Evolutionary conservation across 1,284 basidiomycete species (phyloP).

Genomic region (Volvariella volvacea): DNA sequence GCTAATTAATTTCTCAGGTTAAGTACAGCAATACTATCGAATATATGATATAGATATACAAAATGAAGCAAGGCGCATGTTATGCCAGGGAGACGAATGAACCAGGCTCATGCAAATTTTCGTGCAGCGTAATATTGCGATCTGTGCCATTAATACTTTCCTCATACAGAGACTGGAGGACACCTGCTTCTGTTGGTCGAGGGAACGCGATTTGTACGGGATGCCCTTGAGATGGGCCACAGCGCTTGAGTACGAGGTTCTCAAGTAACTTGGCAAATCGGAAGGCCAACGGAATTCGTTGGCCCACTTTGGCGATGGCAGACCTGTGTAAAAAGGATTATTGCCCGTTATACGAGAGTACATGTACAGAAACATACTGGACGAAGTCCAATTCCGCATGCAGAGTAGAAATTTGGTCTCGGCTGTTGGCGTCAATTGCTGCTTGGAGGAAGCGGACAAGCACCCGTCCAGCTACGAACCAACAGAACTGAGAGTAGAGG

Average conservation of each 20-base stretch:
- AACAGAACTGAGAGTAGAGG: constrained; percentile 45
- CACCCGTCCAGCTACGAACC: constrained; percentile 61
- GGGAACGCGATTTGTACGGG: constrained; percentile 24
- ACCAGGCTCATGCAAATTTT: constrained; percentile 25
- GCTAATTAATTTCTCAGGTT: too few relatives aligned
- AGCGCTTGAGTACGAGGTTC: constrained; percentile 32
- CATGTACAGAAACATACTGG: constrained; percentile 33
- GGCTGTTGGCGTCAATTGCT: constrained; percentile 44
- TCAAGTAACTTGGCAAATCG: constrained; percentile 62
- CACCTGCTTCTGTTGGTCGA: constrained; percentile 20
- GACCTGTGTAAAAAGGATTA: constrained; percentile 27
- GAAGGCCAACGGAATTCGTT: constrained; percentile 56
- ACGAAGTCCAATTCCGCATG: constrained; percentile 60
- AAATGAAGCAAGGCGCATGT: constrained; percentile 1
- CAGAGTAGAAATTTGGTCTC: constrained; percentile 47
- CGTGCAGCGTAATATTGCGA: constrained; percentile 19
- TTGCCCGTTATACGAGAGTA: background rate
- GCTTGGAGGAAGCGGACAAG: constrained; percentile 58
- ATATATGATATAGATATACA: background rate
- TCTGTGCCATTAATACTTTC: constrained; percentile 16
- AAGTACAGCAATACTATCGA: too few relatives aligned
- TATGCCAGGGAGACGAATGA: constrained; percentile 25
- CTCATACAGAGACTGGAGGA: constrained; percentile 23
- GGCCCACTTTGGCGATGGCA: constrained; percentile 54
- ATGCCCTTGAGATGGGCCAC: constrained; percentile 21